Evolutionary conservation across 73 alveolate genomes (phyloP).

Genomic region (Breviolum minutum): DNA sequence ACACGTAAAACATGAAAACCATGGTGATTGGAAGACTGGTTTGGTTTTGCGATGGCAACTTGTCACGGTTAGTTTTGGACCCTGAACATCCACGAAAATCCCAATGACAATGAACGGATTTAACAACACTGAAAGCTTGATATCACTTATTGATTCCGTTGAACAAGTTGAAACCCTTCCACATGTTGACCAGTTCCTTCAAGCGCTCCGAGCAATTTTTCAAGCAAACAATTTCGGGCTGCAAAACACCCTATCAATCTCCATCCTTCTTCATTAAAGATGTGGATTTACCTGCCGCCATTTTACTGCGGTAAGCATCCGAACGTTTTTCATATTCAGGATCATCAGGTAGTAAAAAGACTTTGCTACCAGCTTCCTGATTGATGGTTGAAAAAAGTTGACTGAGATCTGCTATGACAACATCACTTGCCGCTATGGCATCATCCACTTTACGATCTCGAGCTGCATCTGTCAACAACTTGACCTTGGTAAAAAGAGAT

Average conservation of each 20-base stretch:
- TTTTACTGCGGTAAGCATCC: constrained; percentile 49
- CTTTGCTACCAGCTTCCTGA: constrained; percentile 17
- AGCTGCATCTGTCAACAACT: constrained; percentile 23
- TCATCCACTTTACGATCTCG: constrained; percentile 3
- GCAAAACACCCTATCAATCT: neutral
- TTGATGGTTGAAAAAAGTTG: neutral
- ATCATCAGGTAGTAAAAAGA: constrained; percentile 19
- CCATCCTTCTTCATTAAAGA: constrained; percentile 18
- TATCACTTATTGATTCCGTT: too few species aligned
- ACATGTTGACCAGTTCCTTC: too few species aligned
- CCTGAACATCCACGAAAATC: too few species aligned
- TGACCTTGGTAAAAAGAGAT: neutral
- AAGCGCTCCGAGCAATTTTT: too few species aligned
- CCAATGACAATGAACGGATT: too few species aligned
- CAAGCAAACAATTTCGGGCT: too few species aligned
- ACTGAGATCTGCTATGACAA: constrained; percentile 23
- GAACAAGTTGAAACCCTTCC: too few species aligned
- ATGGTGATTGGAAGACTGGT: too few species aligned
- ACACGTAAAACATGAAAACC: too few species aligned
- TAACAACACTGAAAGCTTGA: too few species aligned
- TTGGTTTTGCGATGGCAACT: too few species aligned
- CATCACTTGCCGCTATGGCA: constrained; percentile 33
- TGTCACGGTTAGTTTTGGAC: too few species aligned
- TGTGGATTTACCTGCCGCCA: constrained; percentile 25
- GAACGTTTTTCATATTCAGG: constrained; percentile 29